Conservation (phyloP, 495 filamentous ascomycete species). For the Penicillium fimorum region DNA sequence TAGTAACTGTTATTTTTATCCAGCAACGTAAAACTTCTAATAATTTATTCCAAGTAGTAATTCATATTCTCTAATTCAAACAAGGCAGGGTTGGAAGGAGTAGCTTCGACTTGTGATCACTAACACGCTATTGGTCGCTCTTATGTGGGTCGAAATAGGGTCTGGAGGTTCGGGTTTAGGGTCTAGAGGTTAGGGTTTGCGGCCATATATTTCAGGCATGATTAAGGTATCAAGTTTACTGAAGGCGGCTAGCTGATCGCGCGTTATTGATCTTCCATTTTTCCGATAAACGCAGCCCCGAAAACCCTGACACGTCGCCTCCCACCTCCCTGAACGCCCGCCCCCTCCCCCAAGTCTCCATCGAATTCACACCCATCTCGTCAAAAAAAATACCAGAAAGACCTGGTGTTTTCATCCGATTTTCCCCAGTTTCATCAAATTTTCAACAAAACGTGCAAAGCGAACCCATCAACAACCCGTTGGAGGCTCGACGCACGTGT, state of each 20-base stretch:
- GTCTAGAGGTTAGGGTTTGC: not conserved
- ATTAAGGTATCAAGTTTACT: not conserved
- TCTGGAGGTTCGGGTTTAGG: conserved; percentile 2
- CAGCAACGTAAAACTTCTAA: too few species aligned
- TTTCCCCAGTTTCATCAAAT: not conserved
- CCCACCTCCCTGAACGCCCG: not conserved
- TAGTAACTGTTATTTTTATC: too few species aligned
- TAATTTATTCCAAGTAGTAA: too few species aligned
- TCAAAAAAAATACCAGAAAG: not conserved
- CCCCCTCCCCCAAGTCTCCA: not conserved
- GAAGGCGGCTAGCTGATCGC: not conserved
- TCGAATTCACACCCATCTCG: not conserved
- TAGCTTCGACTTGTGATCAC: too few species aligned
- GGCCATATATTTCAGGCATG: not conserved
- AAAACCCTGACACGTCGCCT: conserved; percentile 6
- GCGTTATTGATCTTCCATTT: not conserved
- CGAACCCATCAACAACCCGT: not conserved
- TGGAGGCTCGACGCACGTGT: not conserved
- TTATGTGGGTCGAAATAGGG: not conserved
- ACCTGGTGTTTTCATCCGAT: not conserved
- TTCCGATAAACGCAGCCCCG: not conserved
- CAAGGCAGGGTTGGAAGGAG: too few species aligned
- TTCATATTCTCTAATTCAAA: too few species aligned
- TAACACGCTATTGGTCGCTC: too few species aligned
- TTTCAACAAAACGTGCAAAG: too few species aligned